Conservation (phyloP, 73 alveolate species). For the Paramecium tetraurelia region DNA sequence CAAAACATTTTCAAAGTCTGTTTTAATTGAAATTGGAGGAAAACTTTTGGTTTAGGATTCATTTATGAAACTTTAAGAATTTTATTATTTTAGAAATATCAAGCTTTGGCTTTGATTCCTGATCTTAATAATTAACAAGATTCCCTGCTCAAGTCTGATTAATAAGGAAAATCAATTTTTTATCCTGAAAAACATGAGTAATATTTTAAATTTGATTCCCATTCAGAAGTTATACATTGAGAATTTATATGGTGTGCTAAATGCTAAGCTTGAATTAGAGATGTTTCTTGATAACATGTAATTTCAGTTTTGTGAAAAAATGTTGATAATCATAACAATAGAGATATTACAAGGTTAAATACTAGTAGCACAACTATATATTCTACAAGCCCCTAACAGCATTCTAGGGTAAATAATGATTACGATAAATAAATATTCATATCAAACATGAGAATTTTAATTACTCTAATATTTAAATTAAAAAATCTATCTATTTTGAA, state of each 20-base stretch:
- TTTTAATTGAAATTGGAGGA: conserved; percentile 77
- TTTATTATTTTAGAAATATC: too few species aligned
- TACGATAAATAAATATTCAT: neutral
- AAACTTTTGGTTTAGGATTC: conserved; percentile 42
- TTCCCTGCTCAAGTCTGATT: conserved; percentile 1
- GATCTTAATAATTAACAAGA: neutral
- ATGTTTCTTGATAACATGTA: conserved; percentile 8
- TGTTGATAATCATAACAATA: neutral
- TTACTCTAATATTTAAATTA: too few species aligned
- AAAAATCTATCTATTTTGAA: too few species aligned
- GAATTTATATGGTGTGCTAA: conserved; percentile 5
- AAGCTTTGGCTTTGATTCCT: conserved; percentile 23
- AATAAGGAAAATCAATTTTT: neutral
- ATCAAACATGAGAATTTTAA: neutral
- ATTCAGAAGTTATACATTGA: neutral
- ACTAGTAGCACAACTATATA: neutral
- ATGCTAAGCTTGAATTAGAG: conserved; percentile 16
- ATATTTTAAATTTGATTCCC: neutral
- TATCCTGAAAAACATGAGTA: neutral
- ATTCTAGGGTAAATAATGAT: neutral
- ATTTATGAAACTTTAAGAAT: conserved; percentile 56
- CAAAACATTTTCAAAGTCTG: conserved; percentile 65
- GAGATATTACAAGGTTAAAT: neutral
- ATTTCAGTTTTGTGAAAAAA: neutral
- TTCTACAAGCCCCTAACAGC: neutral